Conservation (phyloP, 108 stramenopile species). For the Cyclotella baltica region DNA sequence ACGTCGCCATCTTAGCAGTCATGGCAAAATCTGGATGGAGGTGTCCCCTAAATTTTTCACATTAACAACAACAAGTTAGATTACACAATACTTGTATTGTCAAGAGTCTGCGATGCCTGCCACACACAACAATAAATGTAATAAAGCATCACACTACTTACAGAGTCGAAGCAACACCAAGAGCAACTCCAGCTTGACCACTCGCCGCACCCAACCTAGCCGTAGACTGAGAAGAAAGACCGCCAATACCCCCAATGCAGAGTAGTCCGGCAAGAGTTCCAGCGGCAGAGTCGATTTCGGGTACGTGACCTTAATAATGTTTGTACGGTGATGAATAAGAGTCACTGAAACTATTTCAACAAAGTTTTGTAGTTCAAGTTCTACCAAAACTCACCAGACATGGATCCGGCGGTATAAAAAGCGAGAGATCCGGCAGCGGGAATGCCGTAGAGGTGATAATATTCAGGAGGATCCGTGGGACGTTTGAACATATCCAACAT, state of each 20-base stretch:
- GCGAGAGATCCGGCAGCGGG: conserved; percentile 89
- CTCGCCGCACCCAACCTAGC: conserved; percentile 95
- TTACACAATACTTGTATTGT: too few species aligned
- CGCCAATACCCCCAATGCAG: conserved; percentile 99
- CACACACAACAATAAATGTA: background rate
- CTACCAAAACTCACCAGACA: conserved; percentile 49
- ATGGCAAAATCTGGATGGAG: conserved; percentile 76
- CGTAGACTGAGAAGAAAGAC: conserved; percentile 92
- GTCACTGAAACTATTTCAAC: background rate
- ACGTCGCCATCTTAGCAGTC: conserved; percentile 79
- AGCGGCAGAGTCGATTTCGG: conserved; percentile 87
- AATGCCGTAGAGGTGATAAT: conserved; percentile 96
- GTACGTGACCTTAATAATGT: conserved; percentile 71
- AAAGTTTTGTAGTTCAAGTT: background rate
- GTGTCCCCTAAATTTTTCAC: conserved; percentile 57
- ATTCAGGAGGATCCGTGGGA: conserved; percentile 97
- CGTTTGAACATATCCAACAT: conserved; percentile 99
- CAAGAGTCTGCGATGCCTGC: too few species aligned
- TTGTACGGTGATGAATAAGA: background rate
- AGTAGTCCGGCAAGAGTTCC: conserved; percentile 89
- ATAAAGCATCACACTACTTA: conserved; percentile 9
- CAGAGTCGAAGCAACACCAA: conserved; percentile 95
- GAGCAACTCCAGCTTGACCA: conserved; percentile 97
- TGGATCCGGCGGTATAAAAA: conserved; percentile 73
- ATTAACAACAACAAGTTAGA: too few species aligned